Conservation (phyloP, 1,284 basidiomycete genomes). For the Moesziomyces parantarcticus region DNA sequence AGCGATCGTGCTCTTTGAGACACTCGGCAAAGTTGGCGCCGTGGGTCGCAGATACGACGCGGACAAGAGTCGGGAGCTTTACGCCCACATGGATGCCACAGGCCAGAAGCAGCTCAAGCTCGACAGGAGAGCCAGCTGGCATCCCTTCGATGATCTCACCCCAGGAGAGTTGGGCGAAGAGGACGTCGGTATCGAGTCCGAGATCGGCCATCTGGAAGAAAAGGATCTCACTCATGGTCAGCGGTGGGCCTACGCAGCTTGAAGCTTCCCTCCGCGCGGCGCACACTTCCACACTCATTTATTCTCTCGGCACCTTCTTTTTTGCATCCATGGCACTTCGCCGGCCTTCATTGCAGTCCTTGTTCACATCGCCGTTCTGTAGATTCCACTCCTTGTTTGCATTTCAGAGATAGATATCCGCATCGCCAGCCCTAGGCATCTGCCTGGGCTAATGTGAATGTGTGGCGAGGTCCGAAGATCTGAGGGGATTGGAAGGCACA, state of each 20-base stretch:
- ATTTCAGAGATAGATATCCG: too few species aligned
- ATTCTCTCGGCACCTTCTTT: not conserved
- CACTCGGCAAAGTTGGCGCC: slow-evolving; percentile 62
- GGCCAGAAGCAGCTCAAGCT: slow-evolving; percentile 30
- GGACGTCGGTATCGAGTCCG: slow-evolving; percentile 65
- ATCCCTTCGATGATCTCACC: slow-evolving; percentile 64
- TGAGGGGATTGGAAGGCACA: too few species aligned
- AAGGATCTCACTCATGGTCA: slow-evolving; percentile 57
- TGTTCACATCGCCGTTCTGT: too few species aligned
- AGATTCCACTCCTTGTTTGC: too few species aligned
- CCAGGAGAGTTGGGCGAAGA: slow-evolving; percentile 63
- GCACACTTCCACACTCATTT: slow-evolving; percentile 10
- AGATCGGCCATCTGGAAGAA: slow-evolving; percentile 62
- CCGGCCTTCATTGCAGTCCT: not conserved
- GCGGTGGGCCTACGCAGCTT: slow-evolving; percentile 59
- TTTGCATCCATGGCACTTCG: not conserved
- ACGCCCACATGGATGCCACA: slow-evolving; percentile 19
- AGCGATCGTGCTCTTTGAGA: slow-evolving; percentile 58
- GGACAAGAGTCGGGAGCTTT: slow-evolving; percentile 40
- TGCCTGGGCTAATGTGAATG: too few species aligned
- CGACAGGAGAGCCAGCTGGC: slow-evolving; percentile 51
- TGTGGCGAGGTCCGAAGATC: too few species aligned
- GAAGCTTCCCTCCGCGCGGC: not conserved
- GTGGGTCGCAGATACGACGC: slow-evolving; percentile 55
- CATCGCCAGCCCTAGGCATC: too few species aligned